phyloP scores from a whole-genome alignment of 805 yeast species.

The Cyberlindnera mycetangii region DNA sequence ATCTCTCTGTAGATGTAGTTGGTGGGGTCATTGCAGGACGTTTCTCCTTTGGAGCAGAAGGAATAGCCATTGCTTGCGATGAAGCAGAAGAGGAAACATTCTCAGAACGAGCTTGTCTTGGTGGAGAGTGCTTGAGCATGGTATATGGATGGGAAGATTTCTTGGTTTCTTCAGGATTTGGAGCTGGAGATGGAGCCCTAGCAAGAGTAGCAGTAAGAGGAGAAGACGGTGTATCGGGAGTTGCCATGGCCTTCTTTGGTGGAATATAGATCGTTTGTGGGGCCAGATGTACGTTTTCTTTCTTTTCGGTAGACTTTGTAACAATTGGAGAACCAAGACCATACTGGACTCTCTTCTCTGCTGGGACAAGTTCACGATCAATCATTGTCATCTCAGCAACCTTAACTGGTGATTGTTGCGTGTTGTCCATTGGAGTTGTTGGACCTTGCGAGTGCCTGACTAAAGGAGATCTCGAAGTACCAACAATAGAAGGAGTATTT shows the following conservation, averaged over 20 bases:
- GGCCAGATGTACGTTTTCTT: neutral
- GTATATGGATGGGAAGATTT: slow-evolving; percentile 19
- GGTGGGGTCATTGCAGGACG: slow-evolving; percentile 17
- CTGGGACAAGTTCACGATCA: slow-evolving; percentile 1
- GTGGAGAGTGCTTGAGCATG: slow-evolving; percentile 14
- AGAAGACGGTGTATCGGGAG: slow-evolving; percentile 7
- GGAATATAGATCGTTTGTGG: neutral
- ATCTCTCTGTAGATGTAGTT: slow-evolving; percentile 11
- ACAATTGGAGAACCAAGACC: slow-evolving; percentile 4
- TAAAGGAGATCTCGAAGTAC: neutral
- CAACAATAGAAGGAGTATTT: neutral
- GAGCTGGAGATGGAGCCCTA: slow-evolving; percentile 3
- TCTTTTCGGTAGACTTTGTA: neutral
- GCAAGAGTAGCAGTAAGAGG: slow-evolving; percentile 1
- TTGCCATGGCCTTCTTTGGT: neutral
- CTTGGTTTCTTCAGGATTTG: neutral
- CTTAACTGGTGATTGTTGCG: neutral
- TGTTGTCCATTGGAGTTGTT: neutral
- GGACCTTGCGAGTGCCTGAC: slow-evolving; percentile 2
- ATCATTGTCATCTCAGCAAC: neutral
- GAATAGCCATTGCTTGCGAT: neutral
- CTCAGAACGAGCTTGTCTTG: slow-evolving; percentile 1
- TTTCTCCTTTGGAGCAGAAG: neutral
- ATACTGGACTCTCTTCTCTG: neutral
- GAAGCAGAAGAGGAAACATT: neutral